Percentiles rank a stretch among this genome's conserved stretches.
These are phyloP conservation scores for Cladosporium sp. DNA, from an alignment of 2,329 filamentous ascomycete species.

Conservation along the genomic window DNA sequence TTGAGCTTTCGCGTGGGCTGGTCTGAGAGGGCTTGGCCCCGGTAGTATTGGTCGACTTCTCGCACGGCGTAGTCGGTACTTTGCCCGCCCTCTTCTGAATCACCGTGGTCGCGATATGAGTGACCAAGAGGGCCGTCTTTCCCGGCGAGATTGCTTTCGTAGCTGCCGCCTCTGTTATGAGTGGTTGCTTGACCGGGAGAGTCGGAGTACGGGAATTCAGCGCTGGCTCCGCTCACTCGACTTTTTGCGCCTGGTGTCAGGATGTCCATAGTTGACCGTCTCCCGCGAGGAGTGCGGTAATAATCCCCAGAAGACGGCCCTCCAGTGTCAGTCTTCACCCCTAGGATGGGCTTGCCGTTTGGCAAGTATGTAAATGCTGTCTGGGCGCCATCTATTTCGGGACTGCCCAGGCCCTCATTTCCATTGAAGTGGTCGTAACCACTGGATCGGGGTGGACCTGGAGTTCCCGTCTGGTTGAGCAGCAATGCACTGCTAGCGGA, in stretches of 20 bases:
- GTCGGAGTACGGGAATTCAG: slow-evolving; percentile 40
- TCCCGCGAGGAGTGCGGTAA: slow-evolving; percentile 76
- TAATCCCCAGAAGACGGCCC: slow-evolving; percentile 62
- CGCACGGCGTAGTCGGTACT: slow-evolving; percentile 83
- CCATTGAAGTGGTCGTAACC: slow-evolving; percentile 53
- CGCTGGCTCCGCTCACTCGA: slow-evolving; percentile 42
- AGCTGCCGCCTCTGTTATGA: slow-evolving; percentile 24
- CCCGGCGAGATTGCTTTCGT: slow-evolving; percentile 33
- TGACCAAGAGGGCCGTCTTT: slow-evolving; percentile 45
- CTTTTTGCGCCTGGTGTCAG: slow-evolving; percentile 40
- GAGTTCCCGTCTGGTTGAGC: slow-evolving; percentile 43
- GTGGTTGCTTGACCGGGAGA: slow-evolving; percentile 28
- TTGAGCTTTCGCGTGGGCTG: slow-evolving; percentile 79
- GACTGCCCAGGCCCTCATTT: slow-evolving; percentile 54
- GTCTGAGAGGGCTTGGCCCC: slow-evolving; percentile 80
- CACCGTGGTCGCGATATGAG: slow-evolving; percentile 48
- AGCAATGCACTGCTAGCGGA: slow-evolving; percentile 61
- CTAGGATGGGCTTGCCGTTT: slow-evolving; percentile 43
- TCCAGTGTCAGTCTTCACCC: slow-evolving; percentile 19
- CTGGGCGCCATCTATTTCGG: slow-evolving; percentile 4
- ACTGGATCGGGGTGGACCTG: slow-evolving; percentile 35
- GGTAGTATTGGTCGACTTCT: slow-evolving; percentile 96
- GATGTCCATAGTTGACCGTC: slow-evolving; percentile 59
- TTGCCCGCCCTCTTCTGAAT: slow-evolving; percentile 50
- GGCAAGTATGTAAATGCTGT: slow-evolving; percentile 4